Base-by-base conservation (phyloP, 1,139 yeast species). In the Debaryomycetaceae sp. region DNA sequence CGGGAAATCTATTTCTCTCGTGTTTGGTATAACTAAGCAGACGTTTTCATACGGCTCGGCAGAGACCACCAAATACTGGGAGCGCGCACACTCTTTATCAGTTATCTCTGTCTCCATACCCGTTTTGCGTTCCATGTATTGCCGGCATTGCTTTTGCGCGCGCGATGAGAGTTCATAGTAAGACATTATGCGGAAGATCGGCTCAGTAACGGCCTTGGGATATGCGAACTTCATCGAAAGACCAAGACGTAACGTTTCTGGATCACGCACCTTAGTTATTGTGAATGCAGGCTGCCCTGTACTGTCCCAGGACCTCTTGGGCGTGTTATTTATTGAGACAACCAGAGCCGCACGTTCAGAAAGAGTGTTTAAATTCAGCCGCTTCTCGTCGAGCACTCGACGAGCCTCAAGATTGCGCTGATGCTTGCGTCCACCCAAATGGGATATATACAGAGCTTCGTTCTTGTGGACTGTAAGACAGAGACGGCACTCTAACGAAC, bases 31-130 rank as follows among this genome's bases (percentile, higher is more conserved):
- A 31, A 80, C 75, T 37, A 85, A 61, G 3, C 77, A 79, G 12
- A 81, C 61, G 31, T 77, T 80, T 34, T 82, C 90, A 49, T 82
- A 85, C 1, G 95, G 95, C 45, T 82, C 94, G 0, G 82, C 92
- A 16, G 83, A 73, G 0, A 83, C 52, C n/a, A 83, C 71, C 37
- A 85, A 45, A 44, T 77, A 83, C 49, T 80, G 93, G 6, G 57
- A 55, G 3, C 57, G 51, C 2, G 36, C 42, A 5, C 34, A 35
- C 13, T 38, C 41, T 13, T 45, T 44, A 22, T 7, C 13, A 13
- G 8, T 12, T 22, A 22, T 7, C 14, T 22, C 24, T n/a, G n/a
- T n/a, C n/a, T n/a, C n/a, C n/a, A n/a, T n/a, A n/a, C n/a, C n/a
- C n/a, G n/a, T n/a, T n/a, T n/a, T n/a, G 7, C 36, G 36, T 15